A percentile compares a stretch with the other conserved stretches of the same genome.
These are phyloP conservation scores for Plasmodium adleri DNA, from an alignment of 169 alveolate genomes.

Conservation along the genomic window DNA sequence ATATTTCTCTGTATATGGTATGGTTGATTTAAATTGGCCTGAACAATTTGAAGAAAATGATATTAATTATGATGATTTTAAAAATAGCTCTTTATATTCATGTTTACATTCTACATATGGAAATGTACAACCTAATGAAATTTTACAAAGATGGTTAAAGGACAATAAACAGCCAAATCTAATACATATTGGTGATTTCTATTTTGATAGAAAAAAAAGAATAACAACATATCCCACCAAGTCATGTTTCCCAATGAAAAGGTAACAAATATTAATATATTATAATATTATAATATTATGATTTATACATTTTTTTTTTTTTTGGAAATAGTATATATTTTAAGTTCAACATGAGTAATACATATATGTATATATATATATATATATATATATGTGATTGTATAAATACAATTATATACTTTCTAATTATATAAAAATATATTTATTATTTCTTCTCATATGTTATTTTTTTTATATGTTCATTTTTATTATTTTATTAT, in stretches of 20 bases:
- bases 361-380: too few species aligned
- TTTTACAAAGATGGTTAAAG: slow-evolving; percentile 62
- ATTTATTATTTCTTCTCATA: too few species aligned
- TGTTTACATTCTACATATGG: slow-evolving; percentile 63
- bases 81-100: slow-evolving; percentile 67
- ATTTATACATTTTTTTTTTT: too few species aligned
- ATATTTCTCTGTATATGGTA: slow-evolving; percentile 74
- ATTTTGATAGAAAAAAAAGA: slow-evolving; percentile 68
- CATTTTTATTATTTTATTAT: neutral
- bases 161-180: slow-evolving; percentile 30
- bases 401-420: too few species aligned
- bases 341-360: too few species aligned
- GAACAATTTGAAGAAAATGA: slow-evolving; percentile 53
- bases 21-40: slow-evolving; percentile 74
- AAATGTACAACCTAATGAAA: slow-evolving; percentile 19
- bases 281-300: too few species aligned
- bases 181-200: slow-evolving; percentile 70
- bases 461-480: too few species aligned
- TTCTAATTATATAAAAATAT: too few species aligned
- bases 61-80: slow-evolving; percentile 63
- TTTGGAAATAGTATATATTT: too few species aligned
- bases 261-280: slow-evolving; percentile 9
- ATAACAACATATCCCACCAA: slow-evolving; percentile 59
- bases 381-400: too few species aligned
- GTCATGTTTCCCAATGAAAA: slow-evolving; percentile 59